Conservation (phyloP, 768 basidiomycete species). For the Ramaria rubella region DNA sequence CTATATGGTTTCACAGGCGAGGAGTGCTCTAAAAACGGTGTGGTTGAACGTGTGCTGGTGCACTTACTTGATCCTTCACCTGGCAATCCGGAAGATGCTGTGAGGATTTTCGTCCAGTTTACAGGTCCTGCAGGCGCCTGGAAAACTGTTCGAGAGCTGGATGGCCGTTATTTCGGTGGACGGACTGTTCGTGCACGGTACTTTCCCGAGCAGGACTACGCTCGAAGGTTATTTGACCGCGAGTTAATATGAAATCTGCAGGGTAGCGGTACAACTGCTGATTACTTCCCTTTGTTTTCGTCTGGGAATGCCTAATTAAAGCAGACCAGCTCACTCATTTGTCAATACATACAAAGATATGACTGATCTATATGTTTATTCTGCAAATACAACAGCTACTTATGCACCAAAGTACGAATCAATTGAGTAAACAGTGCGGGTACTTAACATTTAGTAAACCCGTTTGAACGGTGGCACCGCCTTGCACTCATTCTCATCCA, state of each 20-base stretch:
- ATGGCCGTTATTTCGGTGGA: conserved; percentile 90
- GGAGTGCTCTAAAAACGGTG: conserved; percentile 86
- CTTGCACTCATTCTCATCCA: conserved; percentile 97
- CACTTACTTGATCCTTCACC: conserved; percentile 70
- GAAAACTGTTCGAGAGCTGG: conserved; percentile 90
- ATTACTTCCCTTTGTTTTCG: neutral
- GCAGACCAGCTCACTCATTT: neutral
- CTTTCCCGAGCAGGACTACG: conserved; percentile 49
- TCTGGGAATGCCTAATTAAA: neutral
- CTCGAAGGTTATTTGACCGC: conserved; percentile 1
- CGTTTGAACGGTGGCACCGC: conserved; percentile 96
- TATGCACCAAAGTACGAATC: too few relatives aligned
- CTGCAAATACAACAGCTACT: too few relatives aligned
- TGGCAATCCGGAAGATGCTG: conserved; percentile 63
- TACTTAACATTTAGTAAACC: conserved; percentile 53
- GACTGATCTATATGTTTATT: neutral
- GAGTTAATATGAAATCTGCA: neutral
- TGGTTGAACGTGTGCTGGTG: conserved; percentile 83
- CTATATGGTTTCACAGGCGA: conserved; percentile 48
- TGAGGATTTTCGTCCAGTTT: conserved; percentile 88
- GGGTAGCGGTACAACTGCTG: too few relatives aligned
- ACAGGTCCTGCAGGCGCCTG: conserved; percentile 90
- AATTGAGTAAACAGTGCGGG: neutral
- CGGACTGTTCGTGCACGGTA: conserved; percentile 76
- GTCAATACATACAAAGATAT: neutral